A percentile compares a stretch with the other conserved stretches of the same genome.
Conservation (phyloP, 2,329 filamentous ascomycete species). For the Penicillium sp. region DNA sequence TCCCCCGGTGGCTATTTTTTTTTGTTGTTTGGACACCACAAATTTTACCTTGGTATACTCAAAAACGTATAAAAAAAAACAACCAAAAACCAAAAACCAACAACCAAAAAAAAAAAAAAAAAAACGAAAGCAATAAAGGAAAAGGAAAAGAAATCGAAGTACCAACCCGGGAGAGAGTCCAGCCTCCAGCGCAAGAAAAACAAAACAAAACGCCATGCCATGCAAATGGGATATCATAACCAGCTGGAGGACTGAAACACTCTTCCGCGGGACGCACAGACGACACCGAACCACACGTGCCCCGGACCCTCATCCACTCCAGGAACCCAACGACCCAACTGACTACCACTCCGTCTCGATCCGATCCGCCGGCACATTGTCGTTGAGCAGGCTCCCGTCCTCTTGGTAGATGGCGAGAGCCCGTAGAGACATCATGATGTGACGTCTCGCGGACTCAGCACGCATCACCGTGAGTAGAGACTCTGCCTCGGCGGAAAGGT, state of each 20-base stretch:
- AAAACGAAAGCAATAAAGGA: neutral
- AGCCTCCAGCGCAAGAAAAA: neutral
- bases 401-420: neutral
- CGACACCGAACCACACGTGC: neutral
- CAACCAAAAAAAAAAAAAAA: neutral
- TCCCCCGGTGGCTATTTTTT: too few species aligned
- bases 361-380: neutral
- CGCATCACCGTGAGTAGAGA: neutral
- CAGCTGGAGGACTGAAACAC: neutral
- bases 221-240: neutral
- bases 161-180: neutral
- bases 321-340: neutral
- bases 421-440: neutral
- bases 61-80: neutral
- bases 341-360: slow-evolving; percentile 4
- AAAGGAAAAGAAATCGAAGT: neutral
- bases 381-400: neutral
- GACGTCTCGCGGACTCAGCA: neutral
- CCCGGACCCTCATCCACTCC: neutral
- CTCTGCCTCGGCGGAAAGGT: neutral
- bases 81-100: neutral
- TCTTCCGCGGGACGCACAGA: neutral
- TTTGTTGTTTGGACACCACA: too few species aligned
- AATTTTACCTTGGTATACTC: too few species aligned
- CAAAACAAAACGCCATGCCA: neutral